Base-by-base conservation (phyloP, 148 eudicot genomes). In the Camellia lanceoleosa region DNA sequence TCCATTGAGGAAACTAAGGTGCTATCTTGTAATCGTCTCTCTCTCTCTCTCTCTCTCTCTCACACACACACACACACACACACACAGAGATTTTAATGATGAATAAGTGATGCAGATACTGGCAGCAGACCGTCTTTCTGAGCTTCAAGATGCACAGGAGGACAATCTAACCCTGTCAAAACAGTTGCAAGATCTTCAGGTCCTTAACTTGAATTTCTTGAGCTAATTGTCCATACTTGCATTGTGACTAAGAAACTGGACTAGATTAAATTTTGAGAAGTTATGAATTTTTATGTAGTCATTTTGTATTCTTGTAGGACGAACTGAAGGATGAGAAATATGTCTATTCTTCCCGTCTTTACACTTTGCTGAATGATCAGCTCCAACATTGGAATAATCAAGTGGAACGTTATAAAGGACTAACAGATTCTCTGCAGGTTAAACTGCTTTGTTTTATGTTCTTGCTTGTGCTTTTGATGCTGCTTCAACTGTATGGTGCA, bases 181-280 rank as follows among this genome's bases (percentile, higher is more conserved):
- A 84, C 99, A 94, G 87, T 82, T 94, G 85, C 95, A 94, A 83
- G 95, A 88, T 86, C 87, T 92, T 78, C 90, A 94, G 98, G 98
- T 93, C 55, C 56, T 70, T 43, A 30, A 30, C 18, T 5, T 60
- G 54, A n/a, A 18, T 61, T 78, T 68, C 49, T 47, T 61, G 43
- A 76, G 43, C 20, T 18, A 43, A 9, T 42, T 41, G 3, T 43
- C n/a, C 5, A 60, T 42, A 42, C 41, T 42, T 60, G 43, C 20
- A n/a, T n/a, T 60, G 16, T 20, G 15, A 43, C 15, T 16, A 52
- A 10, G 14, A 6, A 12, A 20, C 0, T 5, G 0, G 6, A 20
- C 20, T 58, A 14, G 15, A 1, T 75, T 30, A 4, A 42, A 55
- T 63, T n/a, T 64, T 16, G 13, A n/a, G n/a, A 16, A 55, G 18